Conservation (phyloP, 2,329 filamentous ascomycete species). For the Claviceps capensis region DNA sequence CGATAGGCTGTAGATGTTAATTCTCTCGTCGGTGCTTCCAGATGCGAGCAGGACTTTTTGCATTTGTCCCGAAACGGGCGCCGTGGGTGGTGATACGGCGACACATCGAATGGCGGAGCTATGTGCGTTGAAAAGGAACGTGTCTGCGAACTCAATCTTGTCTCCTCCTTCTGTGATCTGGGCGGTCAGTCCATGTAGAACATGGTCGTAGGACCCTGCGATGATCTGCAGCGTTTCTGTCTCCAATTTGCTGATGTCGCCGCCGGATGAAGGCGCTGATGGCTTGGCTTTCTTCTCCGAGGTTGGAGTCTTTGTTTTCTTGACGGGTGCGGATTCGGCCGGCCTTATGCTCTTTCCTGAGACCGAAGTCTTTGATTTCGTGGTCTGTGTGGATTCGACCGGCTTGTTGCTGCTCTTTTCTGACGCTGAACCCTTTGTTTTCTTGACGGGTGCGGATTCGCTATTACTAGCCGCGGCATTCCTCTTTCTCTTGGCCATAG, state of each 20-base stretch:
- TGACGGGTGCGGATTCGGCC: conserved; percentile 13
- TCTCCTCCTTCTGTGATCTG: conserved; percentile 31
- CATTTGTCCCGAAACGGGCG: conserved; percentile 42
- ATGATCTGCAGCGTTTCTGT: conserved; percentile 68
- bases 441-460: conserved; percentile 18
- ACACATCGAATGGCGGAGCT: conserved; percentile 79
- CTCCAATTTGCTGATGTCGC: background rate
- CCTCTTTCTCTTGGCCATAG: conserved; percentile 37
- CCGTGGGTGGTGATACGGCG: conserved; percentile 66
- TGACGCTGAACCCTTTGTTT: conserved; percentile 12
- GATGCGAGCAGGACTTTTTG: conserved; percentile 83
- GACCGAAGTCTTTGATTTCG: conserved; percentile 18
- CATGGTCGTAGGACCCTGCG: conserved; percentile 84
- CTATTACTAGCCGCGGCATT: conserved; percentile 17
- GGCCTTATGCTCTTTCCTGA: conserved; percentile 2
- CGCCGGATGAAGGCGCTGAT: background rate
- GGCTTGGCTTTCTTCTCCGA: conserved; percentile 3
- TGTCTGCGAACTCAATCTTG: conserved; percentile 63
- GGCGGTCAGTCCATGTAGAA: conserved; percentile 83
- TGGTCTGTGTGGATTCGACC: conserved; percentile 12
- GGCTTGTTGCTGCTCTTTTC: background rate
- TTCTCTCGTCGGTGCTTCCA: conserved; percentile 82
- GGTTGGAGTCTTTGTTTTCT: conserved; percentile 18
- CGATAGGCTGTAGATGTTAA: conserved; percentile 89
- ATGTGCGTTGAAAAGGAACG: conserved; percentile 92